Percentiles rank a stretch among this genome's conserved stretches.
phyloP scores from a whole-genome alignment of 2,329 filamentous ascomycete species.

The Fusarium piperis region DNA sequence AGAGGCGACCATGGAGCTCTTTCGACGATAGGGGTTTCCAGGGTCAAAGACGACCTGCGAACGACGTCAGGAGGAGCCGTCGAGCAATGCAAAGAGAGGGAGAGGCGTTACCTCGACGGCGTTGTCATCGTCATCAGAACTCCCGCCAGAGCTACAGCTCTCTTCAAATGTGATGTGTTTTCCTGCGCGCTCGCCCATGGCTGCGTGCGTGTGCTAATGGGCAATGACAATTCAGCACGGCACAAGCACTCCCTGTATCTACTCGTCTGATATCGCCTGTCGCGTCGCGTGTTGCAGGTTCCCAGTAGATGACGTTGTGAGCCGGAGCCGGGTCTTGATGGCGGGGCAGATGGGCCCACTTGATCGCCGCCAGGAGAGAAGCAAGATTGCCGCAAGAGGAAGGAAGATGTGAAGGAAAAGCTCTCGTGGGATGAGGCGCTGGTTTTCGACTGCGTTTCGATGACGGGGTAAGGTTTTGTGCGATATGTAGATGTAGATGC shows the following conservation, averaged over 20 bases:
- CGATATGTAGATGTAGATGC: neutral
- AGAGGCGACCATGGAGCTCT: conserved; percentile 69
- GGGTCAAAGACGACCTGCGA: conserved; percentile 70
- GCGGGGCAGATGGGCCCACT: conserved; percentile 32
- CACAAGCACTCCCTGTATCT: neutral
- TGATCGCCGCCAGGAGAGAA: neutral
- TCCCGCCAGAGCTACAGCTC: conserved; percentile 52
- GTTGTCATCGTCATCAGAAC: conserved; percentile 59
- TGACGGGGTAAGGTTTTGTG: neutral
- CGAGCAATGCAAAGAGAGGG: neutral
- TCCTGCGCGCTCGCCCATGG: conserved; percentile 28
- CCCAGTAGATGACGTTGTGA: conserved; percentile 29
- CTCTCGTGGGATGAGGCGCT: neutral
- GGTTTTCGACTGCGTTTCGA: neutral
- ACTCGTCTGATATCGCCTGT: conserved; percentile 3
- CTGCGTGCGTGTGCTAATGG: neutral
- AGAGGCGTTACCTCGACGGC: conserved; percentile 59
- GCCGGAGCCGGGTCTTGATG: conserved; percentile 11
- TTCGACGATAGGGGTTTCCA: conserved; percentile 69
- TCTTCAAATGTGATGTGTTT: conserved; percentile 47
- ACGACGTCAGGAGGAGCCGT: neutral
- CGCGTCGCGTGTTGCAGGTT: conserved; percentile 12
- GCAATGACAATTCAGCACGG: neutral
- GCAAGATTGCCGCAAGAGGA: neutral
- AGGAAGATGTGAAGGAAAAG: neutral